Percentiles rank a stretch among this genome's conserved stretches.
Conservation (phyloP, 2,329 filamentous ascomycete species). For the Penicillium sumatraense region DNA sequence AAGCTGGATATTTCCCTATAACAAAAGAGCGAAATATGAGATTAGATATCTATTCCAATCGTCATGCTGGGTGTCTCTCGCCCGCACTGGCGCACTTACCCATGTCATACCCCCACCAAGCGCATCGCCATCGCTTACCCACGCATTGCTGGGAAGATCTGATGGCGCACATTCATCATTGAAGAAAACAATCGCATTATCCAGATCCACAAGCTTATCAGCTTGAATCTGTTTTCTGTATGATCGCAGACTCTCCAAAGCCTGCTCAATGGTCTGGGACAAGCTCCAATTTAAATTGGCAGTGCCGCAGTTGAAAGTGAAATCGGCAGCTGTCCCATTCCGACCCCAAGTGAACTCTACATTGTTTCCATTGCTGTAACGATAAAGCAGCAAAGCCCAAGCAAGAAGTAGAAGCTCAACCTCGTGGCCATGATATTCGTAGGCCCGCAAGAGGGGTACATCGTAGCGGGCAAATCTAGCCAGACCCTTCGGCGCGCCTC, state of each 20-base stretch:
- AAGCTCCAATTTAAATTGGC: slow-evolving; percentile 1
- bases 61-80: neutral
- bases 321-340: slow-evolving; percentile 7
- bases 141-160: slow-evolving; percentile 8
- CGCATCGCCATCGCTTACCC: slow-evolving; percentile 13
- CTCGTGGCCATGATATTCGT: slow-evolving; percentile 7
- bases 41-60: neutral
- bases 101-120: slow-evolving; percentile 12
- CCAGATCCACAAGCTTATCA: neutral
- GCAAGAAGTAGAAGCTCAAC: slow-evolving; percentile 11
- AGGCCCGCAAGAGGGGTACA: slow-evolving; percentile 6
- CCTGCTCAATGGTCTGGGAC: neutral
- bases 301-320: slow-evolving; percentile 7
- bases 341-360: slow-evolving; percentile 13
- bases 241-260: neutral
- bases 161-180: slow-evolving; percentile 12
- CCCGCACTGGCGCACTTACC: neutral
- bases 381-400: slow-evolving; percentile 10
- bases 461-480: slow-evolving; percentile 13
- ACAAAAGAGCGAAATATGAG: neutral
- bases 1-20: slow-evolving; percentile 14
- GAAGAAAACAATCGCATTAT: slow-evolving; percentile 9
- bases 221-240: slow-evolving; percentile 9
- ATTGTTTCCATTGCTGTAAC: slow-evolving; percentile 12
- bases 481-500: slow-evolving; percentile 10